phyloP scores from a whole-genome alignment of 2,329 filamentous ascomycete species.

The Hypoxylon sp. region DNA sequence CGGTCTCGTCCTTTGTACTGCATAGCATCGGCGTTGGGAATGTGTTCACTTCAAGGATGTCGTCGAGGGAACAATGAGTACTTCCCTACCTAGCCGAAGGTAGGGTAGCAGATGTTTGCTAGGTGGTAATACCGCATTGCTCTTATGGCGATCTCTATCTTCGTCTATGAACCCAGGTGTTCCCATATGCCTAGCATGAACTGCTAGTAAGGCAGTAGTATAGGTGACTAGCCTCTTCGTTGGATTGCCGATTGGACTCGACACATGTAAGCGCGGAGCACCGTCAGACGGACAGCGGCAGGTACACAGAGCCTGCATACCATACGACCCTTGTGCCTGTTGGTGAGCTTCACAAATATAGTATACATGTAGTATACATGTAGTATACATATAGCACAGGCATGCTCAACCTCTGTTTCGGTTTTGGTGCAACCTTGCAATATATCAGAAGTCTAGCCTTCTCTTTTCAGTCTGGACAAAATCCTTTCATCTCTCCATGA shows the following conservation, averaged over 20 bases:
- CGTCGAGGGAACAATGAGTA: slow-evolving; percentile 10
- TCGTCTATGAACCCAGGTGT: too few relatives aligned
- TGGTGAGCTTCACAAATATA: not conserved
- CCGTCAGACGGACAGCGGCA: not conserved
- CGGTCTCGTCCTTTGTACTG: slow-evolving; percentile 11
- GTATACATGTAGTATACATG: too few relatives aligned
- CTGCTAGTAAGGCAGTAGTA: not conserved
- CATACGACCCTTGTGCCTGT: not conserved
- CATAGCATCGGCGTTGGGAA: slow-evolving; percentile 36
- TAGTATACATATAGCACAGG: not conserved
- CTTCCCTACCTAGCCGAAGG: too few relatives aligned
- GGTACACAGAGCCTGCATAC: not conserved
- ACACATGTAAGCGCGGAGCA: not conserved
- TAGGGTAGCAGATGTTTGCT: too few relatives aligned
- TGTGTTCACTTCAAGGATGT: slow-evolving; percentile 13
- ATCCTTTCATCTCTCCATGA: too few relatives aligned
- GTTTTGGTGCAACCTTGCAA: not conserved
- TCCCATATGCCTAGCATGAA: not conserved
- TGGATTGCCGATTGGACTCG: not conserved
- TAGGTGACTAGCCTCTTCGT: not conserved
- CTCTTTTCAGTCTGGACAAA: not conserved
- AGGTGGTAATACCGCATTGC: not conserved
- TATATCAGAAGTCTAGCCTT: not conserved
- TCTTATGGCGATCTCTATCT: slow-evolving; percentile 15
- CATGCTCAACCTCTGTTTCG: not conserved